phyloP scores from a whole-genome alignment of 768 basidiomycete species.

The Mycena albidolilacea region DNA sequence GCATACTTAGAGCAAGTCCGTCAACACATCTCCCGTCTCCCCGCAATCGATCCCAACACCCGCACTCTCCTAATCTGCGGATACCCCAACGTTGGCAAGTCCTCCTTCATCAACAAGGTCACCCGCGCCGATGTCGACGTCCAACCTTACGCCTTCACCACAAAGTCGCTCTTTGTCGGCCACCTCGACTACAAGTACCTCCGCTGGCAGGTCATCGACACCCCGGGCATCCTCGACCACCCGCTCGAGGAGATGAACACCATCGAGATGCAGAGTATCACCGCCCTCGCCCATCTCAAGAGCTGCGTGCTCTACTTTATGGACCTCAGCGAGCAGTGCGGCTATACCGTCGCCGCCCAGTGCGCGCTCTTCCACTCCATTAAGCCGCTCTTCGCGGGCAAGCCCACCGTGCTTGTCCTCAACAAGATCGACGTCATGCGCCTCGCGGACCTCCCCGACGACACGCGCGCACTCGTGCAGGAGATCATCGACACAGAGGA shows the following conservation, averaged over 20 bases:
- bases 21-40: conserved; percentile 98
- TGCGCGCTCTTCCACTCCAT: conserved; percentile 99
- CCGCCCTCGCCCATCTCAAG: conserved; percentile 96
- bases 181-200: conserved; percentile 99
- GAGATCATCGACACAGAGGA: conserved; percentile 86
- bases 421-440: conserved; percentile 98
- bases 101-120: conserved; percentile 99
- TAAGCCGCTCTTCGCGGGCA: conserved; percentile 95
- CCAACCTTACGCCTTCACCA: conserved; percentile 99
- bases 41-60: conserved; percentile 98
- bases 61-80: conserved; percentile 98
- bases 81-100: conserved; percentile 99
- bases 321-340: conserved; percentile 99
- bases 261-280: conserved; percentile 99
- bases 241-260: conserved; percentile 99
- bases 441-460: conserved; percentile 85
- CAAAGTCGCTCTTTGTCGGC: conserved; percentile 97
- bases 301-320: conserved; percentile 97
- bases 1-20: conserved; percentile 99
- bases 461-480: conserved; percentile 85
- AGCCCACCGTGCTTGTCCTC: conserved; percentile 94
- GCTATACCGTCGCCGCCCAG: conserved; percentile 96
- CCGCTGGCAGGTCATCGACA: conserved; percentile 99
- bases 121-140: conserved; percentile 99
- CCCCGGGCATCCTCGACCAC: conserved; percentile 97